These are phyloP conservation scores for Arachnomyces sp. DNA, from an alignment of 2,329 filamentous ascomycete species.

Conservation along the genomic window DNA sequence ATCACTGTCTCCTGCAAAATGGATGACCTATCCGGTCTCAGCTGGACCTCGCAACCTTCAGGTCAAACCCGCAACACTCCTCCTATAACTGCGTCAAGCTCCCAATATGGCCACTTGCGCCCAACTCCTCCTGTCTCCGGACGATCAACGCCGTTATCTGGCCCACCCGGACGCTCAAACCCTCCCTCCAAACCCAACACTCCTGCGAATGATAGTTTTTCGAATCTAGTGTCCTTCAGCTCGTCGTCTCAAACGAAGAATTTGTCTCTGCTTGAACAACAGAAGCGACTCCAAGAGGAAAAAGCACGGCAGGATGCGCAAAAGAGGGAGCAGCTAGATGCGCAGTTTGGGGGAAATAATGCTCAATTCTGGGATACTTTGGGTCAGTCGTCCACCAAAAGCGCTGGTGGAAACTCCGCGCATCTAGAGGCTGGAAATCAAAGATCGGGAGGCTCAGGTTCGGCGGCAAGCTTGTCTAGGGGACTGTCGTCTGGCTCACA, in stretches of 20 bases:
- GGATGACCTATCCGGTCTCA: constrained; percentile 42
- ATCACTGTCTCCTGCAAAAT: constrained; percentile 22
- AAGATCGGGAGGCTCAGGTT: too few species aligned
- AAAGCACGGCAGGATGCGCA: constrained; percentile 68
- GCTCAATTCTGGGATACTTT: constrained; percentile 69
- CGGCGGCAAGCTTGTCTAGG: not conserved
- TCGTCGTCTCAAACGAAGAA: constrained; percentile 50
- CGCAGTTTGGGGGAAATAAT: constrained; percentile 63
- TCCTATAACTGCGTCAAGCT: constrained; percentile 26
- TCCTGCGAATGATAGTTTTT: constrained; percentile 48
- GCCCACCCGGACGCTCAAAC: constrained; percentile 23
- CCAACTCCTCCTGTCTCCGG: constrained; percentile 34
- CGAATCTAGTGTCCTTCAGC: constrained; percentile 56
- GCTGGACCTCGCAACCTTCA: constrained; percentile 32
- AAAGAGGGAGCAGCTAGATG: constrained; percentile 61
- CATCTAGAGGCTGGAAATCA: too few species aligned
- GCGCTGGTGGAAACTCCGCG: constrained; percentile 24
- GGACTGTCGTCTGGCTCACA: constrained; percentile 1
- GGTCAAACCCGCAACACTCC: constrained; percentile 29
- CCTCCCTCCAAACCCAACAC: constrained; percentile 33
- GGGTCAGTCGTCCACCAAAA: constrained; percentile 43
- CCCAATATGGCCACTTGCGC: constrained; percentile 29
- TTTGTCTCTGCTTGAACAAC: constrained; percentile 58
- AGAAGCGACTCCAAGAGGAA: constrained; percentile 67
- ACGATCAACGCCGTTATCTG: constrained; percentile 36